Evolutionary conservation across 2,329 filamentous ascomycete genomes (phyloP).

Genomic region (Cladosporium phlei): DNA sequence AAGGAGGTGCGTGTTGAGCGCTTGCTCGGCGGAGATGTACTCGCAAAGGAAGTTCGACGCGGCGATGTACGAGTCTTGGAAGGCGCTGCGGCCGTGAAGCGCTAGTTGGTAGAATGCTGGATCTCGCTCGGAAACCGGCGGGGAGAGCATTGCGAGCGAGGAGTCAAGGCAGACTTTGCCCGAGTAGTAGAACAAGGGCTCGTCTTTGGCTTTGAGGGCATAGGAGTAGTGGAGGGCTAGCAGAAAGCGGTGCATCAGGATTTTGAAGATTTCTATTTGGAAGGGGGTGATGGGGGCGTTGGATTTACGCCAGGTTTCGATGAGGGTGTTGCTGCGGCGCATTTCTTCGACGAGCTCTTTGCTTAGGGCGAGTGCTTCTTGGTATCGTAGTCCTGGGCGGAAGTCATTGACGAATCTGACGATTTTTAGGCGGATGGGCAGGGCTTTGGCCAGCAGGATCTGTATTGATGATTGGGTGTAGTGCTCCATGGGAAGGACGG

Average conservation of each 20-base stretch:
- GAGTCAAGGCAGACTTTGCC: conserved; percentile 11
- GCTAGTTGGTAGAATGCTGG: conserved; percentile 9
- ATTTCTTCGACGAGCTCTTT: conserved; percentile 10
- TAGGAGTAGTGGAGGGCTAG: conserved; percentile 8
- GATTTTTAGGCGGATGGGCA: conserved; percentile 5
- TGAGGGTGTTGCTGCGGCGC: conserved; percentile 4
- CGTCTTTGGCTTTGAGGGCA: conserved; percentile 7
- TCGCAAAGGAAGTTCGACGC: conserved; percentile 8
- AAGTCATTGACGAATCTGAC: conserved; percentile 10
- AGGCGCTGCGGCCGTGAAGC: conserved; percentile 6
- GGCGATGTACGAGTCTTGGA: conserved; percentile 4
- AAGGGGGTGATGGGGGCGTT: conserved; percentile 2
- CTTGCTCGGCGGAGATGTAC: conserved; percentile 4
- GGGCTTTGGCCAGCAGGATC: conserved; percentile 4
- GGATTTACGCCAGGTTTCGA: conserved; percentile 5
- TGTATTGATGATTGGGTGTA: conserved; percentile 4
- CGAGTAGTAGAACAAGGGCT: conserved; percentile 11
- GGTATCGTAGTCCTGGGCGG: neutral
- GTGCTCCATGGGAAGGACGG: neutral
- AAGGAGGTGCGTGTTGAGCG: neutral
- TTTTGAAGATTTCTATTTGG: conserved; percentile 8
- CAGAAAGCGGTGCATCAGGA: conserved; percentile 9
- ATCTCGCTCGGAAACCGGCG: neutral
- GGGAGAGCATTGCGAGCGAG: neutral
- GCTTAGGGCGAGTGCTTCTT: conserved; percentile 7